phyloP scores from a whole-genome alignment of 768 basidiomycete genomes.

The Tylopilus balloui region DNA sequence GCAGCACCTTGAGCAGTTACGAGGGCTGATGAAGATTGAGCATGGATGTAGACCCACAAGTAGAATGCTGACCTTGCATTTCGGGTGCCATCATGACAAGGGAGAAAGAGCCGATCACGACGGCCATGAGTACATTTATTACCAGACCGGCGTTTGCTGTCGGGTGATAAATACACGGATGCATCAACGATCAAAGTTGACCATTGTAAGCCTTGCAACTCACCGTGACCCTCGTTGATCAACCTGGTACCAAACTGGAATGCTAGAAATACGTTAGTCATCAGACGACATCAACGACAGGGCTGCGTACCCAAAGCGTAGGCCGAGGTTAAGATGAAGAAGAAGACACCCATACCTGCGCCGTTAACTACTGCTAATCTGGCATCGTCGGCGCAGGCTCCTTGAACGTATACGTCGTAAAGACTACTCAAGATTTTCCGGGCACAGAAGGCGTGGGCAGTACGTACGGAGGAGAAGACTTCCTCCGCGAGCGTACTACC shows the following conservation, averaged over 20 bases:
- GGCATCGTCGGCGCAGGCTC: conserved; percentile 49
- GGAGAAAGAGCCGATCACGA: conserved; percentile 89
- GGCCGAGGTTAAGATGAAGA: conserved; percentile 75
- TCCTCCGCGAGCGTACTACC: conserved; percentile 88
- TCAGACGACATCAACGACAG: not conserved
- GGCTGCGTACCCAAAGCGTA: conserved; percentile 58
- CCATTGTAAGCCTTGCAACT: conserved; percentile 8
- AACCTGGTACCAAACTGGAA: conserved; percentile 90
- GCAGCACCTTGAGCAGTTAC: conserved; percentile 81
- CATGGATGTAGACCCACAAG: not conserved
- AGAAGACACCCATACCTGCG: conserved; percentile 63
- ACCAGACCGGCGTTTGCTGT: conserved; percentile 64
- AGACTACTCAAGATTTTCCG: conserved; percentile 57
- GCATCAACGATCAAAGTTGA: not conserved
- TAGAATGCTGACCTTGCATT: conserved; percentile 63
- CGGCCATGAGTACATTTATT: conserved; percentile 79
- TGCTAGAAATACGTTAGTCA: conserved; percentile 39
- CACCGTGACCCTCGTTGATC: conserved; percentile 56
- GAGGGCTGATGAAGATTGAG: conserved; percentile 46
- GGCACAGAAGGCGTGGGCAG: conserved; percentile 87
- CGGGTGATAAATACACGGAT: too few relatives aligned
- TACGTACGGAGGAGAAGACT: conserved; percentile 85
- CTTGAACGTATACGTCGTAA: conserved; percentile 60
- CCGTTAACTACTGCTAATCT: conserved; percentile 62
- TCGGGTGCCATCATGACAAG: conserved; percentile 83